Conservation (phyloP, 2,329 filamentous ascomycete genomes). For the Fusarium austroafricanum region DNA sequence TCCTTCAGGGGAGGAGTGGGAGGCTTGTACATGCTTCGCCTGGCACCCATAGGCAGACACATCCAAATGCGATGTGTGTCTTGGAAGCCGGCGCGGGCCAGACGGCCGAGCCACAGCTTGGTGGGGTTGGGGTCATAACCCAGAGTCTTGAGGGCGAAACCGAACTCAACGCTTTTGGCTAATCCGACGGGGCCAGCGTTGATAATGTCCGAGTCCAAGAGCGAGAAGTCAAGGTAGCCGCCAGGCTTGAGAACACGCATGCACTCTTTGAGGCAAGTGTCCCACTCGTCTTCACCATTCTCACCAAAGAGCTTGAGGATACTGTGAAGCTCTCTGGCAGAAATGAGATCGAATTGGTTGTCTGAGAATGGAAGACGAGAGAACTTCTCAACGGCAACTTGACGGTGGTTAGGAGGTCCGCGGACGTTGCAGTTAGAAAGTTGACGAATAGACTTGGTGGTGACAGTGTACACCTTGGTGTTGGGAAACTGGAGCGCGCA, state of each 20-base stretch:
- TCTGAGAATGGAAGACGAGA: conserved; percentile 87
- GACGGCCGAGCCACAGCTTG: conserved; percentile 80
- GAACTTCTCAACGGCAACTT: conserved; percentile 80
- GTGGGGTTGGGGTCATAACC: conserved; percentile 91
- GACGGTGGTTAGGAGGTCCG: conserved; percentile 88
- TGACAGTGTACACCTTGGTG: conserved; percentile 88
- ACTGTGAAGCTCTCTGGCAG: conserved; percentile 85
- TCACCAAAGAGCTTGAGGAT: conserved; percentile 80
- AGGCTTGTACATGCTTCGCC: conserved; percentile 48
- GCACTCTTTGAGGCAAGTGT: conserved; percentile 85
- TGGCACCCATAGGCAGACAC: conserved; percentile 82
- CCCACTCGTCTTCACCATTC: conserved; percentile 85
- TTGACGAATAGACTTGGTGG: conserved; percentile 77
- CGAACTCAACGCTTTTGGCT: conserved; percentile 90
- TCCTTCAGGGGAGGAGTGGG: conserved; percentile 50
- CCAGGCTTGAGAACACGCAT: conserved; percentile 92
- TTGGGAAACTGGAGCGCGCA: conserved; percentile 87
- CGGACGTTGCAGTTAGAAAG: conserved; percentile 79
- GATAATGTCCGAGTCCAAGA: conserved; percentile 91
- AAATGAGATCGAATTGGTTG: conserved; percentile 90
- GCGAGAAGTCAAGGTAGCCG: conserved; percentile 89
- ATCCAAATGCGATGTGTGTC: conserved; percentile 88
- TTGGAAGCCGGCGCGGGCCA: conserved; percentile 81
- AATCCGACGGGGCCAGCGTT: conserved; percentile 83
- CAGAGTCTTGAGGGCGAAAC: conserved; percentile 86